Conservation (phyloP, 169 alveolate genomes). For the Babesia ovata region DNA sequence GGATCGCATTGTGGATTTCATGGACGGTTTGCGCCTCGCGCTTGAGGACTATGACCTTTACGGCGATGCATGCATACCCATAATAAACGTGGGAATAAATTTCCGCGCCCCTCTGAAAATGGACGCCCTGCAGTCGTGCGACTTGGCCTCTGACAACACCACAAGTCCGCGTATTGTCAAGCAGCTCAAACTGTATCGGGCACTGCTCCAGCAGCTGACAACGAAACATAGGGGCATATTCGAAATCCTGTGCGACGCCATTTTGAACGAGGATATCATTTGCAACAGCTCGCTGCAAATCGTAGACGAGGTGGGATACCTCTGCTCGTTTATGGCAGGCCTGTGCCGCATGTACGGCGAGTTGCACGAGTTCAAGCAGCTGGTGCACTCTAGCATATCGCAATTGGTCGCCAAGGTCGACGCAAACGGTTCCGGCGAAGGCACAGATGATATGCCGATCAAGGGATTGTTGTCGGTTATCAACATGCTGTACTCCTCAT, state of each 20-base stretch:
- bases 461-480: constrained; percentile 41
- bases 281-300: constrained; percentile 47
- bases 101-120: constrained; percentile 11
- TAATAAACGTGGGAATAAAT: constrained; percentile 31
- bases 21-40: constrained; percentile 55
- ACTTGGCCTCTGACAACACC: constrained; percentile 8
- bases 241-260: constrained; percentile 9
- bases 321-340: constrained; percentile 26
- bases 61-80: constrained; percentile 24
- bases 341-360: constrained; percentile 22
- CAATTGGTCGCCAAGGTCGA: constrained; percentile 11
- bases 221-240: neutral
- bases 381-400: constrained; percentile 2
- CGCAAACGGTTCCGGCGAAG: neutral
- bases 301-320: constrained; percentile 45
- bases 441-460: neutral
- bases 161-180: constrained; percentile 41
- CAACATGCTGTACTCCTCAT: constrained; percentile 24
- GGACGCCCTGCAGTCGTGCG: neutral
- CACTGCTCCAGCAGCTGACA: constrained; percentile 53
- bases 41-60: constrained; percentile 13
- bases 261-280: constrained; percentile 27
- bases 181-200: constrained; percentile 58
- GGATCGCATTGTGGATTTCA: constrained; percentile 49
- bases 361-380: neutral